phyloP scores from a whole-genome alignment of 768 basidiomycete genomes.

The Phaeotremella fagi region DNA sequence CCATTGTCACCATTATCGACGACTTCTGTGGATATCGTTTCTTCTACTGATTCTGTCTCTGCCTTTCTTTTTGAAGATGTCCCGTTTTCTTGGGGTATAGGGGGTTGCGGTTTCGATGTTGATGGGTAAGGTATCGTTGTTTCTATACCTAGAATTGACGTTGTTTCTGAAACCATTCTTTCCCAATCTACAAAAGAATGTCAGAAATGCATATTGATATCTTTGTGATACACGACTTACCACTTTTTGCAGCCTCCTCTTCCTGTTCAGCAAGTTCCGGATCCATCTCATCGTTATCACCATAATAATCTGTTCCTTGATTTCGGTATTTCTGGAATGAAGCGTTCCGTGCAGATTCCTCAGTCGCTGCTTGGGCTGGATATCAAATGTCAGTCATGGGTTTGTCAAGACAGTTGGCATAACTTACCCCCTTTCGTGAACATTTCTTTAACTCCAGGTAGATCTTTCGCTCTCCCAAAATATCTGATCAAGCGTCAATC shows the following conservation, averaged over 20 bases:
- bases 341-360: conserved; percentile 69
- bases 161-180: conserved; percentile 15
- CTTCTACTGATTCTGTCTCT: neutral
- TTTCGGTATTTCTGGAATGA: conserved; percentile 84
- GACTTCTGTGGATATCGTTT: neutral
- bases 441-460: conserved; percentile 93
- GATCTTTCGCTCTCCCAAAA: conserved; percentile 92
- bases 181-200: conserved; percentile 40
- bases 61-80: conserved; percentile 6
- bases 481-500: conserved; percentile 53
- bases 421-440: conserved; percentile 72
- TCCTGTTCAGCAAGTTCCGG: conserved; percentile 68
- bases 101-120: conserved; percentile 22
- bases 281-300: conserved; percentile 77
- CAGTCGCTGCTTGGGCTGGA: conserved; percentile 63
- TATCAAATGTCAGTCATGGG: neutral
- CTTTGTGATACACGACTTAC: conserved; percentile 12
- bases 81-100: conserved; percentile 6
- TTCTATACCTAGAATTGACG: conserved; percentile 11
- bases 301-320: conserved; percentile 83
- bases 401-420: neutral
- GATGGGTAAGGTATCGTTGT: conserved; percentile 26
- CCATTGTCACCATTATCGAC: conserved; percentile 51
- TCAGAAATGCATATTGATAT: neutral
- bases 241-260: conserved; percentile 63